These are phyloP conservation scores for Phytophthora pisi DNA, from an alignment of 352 stramenopile species.

Conservation along the genomic window DNA sequence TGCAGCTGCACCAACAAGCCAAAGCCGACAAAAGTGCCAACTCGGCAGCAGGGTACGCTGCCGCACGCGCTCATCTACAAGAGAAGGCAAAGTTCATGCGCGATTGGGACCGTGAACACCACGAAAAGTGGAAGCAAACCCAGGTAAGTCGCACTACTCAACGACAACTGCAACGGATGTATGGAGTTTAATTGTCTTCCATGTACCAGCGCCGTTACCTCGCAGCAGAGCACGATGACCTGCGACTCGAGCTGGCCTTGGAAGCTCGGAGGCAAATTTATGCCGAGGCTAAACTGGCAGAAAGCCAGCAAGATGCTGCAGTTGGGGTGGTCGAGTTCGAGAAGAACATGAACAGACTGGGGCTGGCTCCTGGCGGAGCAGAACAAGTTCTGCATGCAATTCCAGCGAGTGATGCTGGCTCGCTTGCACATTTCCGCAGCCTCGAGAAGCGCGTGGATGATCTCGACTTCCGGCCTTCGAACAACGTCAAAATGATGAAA, in stretches of 20 bases:
- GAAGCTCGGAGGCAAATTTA: constrained; percentile 50
- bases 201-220: constrained; percentile 36
- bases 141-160: constrained; percentile 37
- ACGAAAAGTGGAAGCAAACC: constrained; percentile 57
- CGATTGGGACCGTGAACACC: constrained; percentile 64
- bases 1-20: constrained; percentile 41
- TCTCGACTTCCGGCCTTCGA: constrained; percentile 72
- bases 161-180: not conserved
- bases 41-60: constrained; percentile 28
- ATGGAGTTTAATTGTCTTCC: not conserved
- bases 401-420: constrained; percentile 39
- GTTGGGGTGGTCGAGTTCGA: constrained; percentile 63
- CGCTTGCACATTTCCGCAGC: constrained; percentile 44
- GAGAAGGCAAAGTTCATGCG: constrained; percentile 68
- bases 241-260: constrained; percentile 67
- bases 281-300: constrained; percentile 27
- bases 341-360: constrained; percentile 67
- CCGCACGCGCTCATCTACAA: constrained; percentile 52
- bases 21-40: constrained; percentile 29
- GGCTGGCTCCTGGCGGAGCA: constrained; percentile 27
- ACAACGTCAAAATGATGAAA: constrained; percentile 88
- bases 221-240: constrained; percentile 51
- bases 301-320: constrained; percentile 46
- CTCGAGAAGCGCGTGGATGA: constrained; percentile 57
- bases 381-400: constrained; percentile 48